Conservation (phyloP, 768 basidiomycete species). For the Pleurotus eryngii region DNA sequence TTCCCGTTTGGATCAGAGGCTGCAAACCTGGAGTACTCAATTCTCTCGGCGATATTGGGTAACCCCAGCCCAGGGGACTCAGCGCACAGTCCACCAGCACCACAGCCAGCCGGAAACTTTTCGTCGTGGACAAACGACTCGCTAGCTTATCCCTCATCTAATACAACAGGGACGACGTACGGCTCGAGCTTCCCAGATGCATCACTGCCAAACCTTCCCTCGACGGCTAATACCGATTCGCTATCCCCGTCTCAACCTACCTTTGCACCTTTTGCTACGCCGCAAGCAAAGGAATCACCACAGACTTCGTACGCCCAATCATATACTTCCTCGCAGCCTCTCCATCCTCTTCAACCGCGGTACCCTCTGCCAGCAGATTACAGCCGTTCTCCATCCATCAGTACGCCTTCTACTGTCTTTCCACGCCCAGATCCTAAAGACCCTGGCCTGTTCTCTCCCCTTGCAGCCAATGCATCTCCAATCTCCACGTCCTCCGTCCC, state of each 20-base stretch:
- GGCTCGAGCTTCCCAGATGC: slow-evolving; percentile 35
- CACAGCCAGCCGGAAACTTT: slow-evolving; percentile 33
- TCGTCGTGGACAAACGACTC: slow-evolving; percentile 33
- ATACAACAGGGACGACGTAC: slow-evolving; percentile 27
- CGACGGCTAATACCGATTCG: background rate
- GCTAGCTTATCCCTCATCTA: slow-evolving; percentile 34
- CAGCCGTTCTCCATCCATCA: slow-evolving; percentile 8
- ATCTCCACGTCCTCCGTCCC: slow-evolving; percentile 35
- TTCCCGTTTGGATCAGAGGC: slow-evolving; percentile 83
- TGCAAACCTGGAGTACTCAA: slow-evolving; percentile 92
- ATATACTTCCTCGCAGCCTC: slow-evolving; percentile 17
- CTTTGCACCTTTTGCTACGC: background rate
- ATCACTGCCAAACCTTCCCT: slow-evolving; percentile 30
- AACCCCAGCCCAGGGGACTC: slow-evolving; percentile 60
- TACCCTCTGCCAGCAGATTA: slow-evolving; percentile 25
- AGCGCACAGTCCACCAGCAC: slow-evolving; percentile 35
- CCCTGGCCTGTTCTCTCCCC: slow-evolving; percentile 32
- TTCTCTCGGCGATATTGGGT: slow-evolving; percentile 87
- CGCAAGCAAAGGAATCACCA: background rate
- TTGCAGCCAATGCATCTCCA: slow-evolving; percentile 37
- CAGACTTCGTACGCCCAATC: slow-evolving; percentile 20
- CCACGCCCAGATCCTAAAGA: slow-evolving; percentile 7
- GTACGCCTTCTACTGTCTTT: slow-evolving; percentile 7
- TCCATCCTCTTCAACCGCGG: slow-evolving; percentile 50
- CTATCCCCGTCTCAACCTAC: background rate